A percentile compares a stretch with the other conserved stretches of the same genome.
Evolutionary conservation across 306 rosid genomes (phyloP).

Genomic region (Trifolium subterraneum): DNA sequence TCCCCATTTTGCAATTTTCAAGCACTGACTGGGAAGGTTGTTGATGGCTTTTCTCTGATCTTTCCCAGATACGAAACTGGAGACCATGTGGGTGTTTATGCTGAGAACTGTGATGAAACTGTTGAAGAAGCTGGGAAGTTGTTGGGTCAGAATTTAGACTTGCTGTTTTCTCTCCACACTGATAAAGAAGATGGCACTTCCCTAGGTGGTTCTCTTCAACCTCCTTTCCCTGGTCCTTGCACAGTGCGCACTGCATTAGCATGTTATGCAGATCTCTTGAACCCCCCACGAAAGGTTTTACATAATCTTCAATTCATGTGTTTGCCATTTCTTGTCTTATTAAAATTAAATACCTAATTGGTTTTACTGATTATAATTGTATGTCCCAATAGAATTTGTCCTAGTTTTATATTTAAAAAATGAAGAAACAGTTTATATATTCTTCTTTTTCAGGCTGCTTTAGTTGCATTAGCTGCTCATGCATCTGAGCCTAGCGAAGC

Average conservation of each 20-base stretch:
- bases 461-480: conserved; percentile 86
- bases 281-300: conserved; percentile 85
- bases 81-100: conserved; percentile 95
- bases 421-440: conserved; percentile 6
- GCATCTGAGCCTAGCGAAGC: conserved; percentile 81
- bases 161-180: conserved; percentile 75
- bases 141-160: conserved; percentile 75
- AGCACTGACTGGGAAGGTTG: background rate
- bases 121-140: conserved; percentile 81
- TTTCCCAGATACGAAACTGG: conserved; percentile 91
- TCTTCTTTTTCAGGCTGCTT: conserved; percentile 68
- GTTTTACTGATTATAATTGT: conserved; percentile 10
- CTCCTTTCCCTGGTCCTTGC: conserved; percentile 94
- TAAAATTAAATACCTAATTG: background rate
- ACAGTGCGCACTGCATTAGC: conserved; percentile 74
- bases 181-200: conserved; percentile 88
- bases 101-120: conserved; percentile 76
- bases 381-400: conserved; percentile 21
- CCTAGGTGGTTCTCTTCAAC: conserved; percentile 75
- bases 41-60: conserved; percentile 35
- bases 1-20: background rate
- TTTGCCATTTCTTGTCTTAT: conserved; percentile 15
- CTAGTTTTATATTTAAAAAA: conserved; percentile 16
- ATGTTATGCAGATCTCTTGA: conserved; percentile 81
- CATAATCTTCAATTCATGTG: conserved; percentile 25